Evolutionary conservation across 345 rosid genomes (phyloP).

Genomic region (Microthlaspi erraticum): DNA sequence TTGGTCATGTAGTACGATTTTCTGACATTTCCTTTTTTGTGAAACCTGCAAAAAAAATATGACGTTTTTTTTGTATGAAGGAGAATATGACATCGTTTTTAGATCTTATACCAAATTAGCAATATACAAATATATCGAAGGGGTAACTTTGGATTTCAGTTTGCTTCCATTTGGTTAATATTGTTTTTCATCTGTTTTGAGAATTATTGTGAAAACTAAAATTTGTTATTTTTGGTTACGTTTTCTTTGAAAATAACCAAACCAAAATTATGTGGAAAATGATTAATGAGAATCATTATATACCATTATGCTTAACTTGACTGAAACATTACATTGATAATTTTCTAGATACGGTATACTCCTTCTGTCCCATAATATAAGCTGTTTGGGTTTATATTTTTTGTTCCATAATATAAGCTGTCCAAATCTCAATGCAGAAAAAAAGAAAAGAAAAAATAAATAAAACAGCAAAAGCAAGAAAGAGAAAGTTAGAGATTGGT

Average conservation of each 20-base stretch:
- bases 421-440: too few relatives aligned
- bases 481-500: too few relatives aligned
- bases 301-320: too few relatives aligned
- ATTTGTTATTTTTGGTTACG: neutral
- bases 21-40: neutral
- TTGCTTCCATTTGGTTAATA: slow-evolving; percentile 8
- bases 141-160: slow-evolving; percentile 8
- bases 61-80: neutral
- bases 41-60: neutral
- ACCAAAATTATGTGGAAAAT: neutral
- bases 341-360: too few relatives aligned
- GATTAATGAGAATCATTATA: too few relatives aligned
- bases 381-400: too few relatives aligned
- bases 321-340: too few relatives aligned
- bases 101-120: neutral
- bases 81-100: too few relatives aligned
- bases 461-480: too few relatives aligned
- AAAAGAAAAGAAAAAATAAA: too few relatives aligned
- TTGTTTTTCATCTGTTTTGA: neutral
- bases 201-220: neutral
- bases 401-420: too few relatives aligned
- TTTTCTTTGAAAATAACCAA: slow-evolving; percentile 7
- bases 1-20: neutral
- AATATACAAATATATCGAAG: slow-evolving; percentile 16
- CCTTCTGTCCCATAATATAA: too few relatives aligned